phyloP scores from a whole-genome alignment of 345 rosid species.

The Eucalyptus regnans region DNA sequence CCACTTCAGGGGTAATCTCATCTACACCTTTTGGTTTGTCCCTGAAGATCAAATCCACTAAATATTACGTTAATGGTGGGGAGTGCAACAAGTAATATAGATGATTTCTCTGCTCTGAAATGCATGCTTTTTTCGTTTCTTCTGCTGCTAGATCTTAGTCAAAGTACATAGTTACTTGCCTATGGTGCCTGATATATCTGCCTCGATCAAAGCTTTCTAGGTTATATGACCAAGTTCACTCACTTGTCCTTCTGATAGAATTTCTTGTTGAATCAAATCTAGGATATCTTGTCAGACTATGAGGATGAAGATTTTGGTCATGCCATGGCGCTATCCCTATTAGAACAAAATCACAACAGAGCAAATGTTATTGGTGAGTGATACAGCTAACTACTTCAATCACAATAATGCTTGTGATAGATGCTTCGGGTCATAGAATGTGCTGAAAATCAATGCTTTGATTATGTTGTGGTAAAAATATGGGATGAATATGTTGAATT shows the following conservation, averaged over 20 bases:
- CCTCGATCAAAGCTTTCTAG: neutral
- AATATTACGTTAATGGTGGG: neutral
- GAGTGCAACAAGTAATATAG: neutral
- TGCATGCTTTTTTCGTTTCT: neutral
- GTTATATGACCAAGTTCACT: neutral
- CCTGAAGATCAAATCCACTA: neutral
- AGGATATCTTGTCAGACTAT: slow-evolving; percentile 41
- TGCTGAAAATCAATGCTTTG: neutral
- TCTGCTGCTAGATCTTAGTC: neutral
- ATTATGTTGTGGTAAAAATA: neutral
- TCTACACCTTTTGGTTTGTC: neutral
- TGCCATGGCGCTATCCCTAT: slow-evolving; percentile 72
- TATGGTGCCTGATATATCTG: neutral
- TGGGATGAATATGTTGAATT: neutral
- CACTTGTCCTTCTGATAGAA: neutral
- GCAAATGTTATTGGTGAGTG: slow-evolving; percentile 37
- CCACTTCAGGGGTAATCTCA: slow-evolving; percentile 56
- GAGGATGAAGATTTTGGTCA: slow-evolving; percentile 67
- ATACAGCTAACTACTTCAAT: neutral
- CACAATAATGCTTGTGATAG: neutral
- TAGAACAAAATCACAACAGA: slow-evolving; percentile 43
- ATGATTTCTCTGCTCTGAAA: neutral
- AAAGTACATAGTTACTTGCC: neutral
- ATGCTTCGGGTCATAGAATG: neutral
- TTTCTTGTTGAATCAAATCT: slow-evolving; percentile 1